Percentiles rank a stretch among this genome's conserved stretches.
Evolutionary conservation across 176 grass and related monocot species (phyloP).

Genomic region (Aegilops bicornis): DNA sequence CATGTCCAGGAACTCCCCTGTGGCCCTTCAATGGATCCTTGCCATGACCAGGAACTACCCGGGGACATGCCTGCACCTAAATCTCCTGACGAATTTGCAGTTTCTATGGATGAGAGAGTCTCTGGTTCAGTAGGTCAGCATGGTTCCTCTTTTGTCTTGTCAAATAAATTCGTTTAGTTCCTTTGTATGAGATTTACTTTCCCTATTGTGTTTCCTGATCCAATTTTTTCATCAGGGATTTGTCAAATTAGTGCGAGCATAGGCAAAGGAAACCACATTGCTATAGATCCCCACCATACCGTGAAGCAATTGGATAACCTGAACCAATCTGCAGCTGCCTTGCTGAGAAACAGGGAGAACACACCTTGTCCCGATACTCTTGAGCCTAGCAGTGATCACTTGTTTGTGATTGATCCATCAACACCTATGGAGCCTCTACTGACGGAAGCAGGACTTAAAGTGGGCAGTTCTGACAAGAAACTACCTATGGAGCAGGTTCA

Average conservation of each 20-base stretch:
- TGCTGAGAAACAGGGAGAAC: conserved; percentile 27
- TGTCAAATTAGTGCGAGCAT: background rate
- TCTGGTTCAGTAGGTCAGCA: background rate
- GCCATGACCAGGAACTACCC: background rate
- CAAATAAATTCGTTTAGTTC: background rate
- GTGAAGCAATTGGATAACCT: background rate
- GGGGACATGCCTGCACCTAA: background rate
- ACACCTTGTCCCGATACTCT: background rate
- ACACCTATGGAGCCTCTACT: background rate
- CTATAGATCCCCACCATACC: background rate
- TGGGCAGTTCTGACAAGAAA: conserved; percentile 1
- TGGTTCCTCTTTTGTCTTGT: background rate
- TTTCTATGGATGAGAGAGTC: background rate
- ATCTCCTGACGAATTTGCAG: background rate
- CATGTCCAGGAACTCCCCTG: background rate
- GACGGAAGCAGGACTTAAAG: background rate
- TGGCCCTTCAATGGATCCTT: background rate
- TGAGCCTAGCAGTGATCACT: conserved; percentile 9
- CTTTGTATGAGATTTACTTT: background rate
- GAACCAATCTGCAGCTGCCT: background rate
- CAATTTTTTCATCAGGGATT: background rate
- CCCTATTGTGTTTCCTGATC: background rate
- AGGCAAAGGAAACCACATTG: conserved; percentile 25
- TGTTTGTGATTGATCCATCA: background rate
- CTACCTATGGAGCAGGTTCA: background rate